phyloP scores from a whole-genome alignment of 2,329 filamentous ascomycete genomes.

The Fusarium longipes region DNA sequence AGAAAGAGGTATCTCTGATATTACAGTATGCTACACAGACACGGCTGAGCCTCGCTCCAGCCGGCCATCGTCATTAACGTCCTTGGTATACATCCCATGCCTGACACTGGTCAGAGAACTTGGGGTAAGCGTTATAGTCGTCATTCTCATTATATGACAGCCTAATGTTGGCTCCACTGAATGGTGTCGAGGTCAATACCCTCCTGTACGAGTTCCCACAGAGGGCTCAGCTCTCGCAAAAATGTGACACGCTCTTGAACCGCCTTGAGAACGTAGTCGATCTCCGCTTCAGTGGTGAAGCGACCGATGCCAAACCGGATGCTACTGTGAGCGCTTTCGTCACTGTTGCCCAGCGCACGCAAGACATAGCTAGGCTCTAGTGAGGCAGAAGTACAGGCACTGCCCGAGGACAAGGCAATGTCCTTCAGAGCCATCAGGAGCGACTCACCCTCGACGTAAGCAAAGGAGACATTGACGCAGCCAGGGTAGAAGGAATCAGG shows the following conservation, averaged over 20 bases:
- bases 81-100: slow-evolving; percentile 10
- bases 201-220: slow-evolving; percentile 98
- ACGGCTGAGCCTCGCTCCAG: slow-evolving; percentile 39
- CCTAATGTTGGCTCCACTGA: slow-evolving; percentile 96
- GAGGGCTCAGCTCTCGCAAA: slow-evolving; percentile 90
- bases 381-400: slow-evolving; percentile 96
- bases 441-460: slow-evolving; percentile 97
- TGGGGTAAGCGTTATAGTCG: neutral
- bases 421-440: slow-evolving; percentile 98
- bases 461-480: slow-evolving; percentile 98
- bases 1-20: slow-evolving; percentile 50
- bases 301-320: slow-evolving; percentile 97
- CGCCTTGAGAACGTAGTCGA: slow-evolving; percentile 96
- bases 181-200: slow-evolving; percentile 96
- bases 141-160: slow-evolving; percentile 2
- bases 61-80: slow-evolving; percentile 29
- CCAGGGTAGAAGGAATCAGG: slow-evolving; percentile 87
- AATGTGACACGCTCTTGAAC: slow-evolving; percentile 92
- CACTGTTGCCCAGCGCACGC: slow-evolving; percentile 91
- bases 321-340: slow-evolving; percentile 97
- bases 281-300: slow-evolving; percentile 94
- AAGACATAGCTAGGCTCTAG: slow-evolving; percentile 97
- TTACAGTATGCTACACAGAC: slow-evolving; percentile 51
- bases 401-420: slow-evolving; percentile 95
- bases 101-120: slow-evolving; percentile 3